These are phyloP conservation scores for Monosporozyma unispora DNA, from an alignment of 805 yeast genomes.

Conservation along the genomic window DNA sequence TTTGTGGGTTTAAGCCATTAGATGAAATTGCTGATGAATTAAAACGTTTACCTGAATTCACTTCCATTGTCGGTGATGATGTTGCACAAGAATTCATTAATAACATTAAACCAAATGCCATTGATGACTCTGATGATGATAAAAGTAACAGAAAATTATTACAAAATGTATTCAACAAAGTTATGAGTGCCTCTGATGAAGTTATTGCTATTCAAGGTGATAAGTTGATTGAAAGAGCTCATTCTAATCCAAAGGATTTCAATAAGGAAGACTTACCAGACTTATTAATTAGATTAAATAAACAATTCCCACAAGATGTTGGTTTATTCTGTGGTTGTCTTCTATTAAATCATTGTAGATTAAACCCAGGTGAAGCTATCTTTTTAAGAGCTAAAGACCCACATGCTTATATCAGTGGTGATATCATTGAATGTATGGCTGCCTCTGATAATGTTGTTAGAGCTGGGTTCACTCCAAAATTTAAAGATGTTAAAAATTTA, in stretches of 20 bases:
- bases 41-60: slow-evolving; percentile 67
- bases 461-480: slow-evolving; percentile 99
- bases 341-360: slow-evolving; percentile 76
- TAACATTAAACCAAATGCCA: slow-evolving; percentile 38
- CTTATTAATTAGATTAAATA: slow-evolving; percentile 65
- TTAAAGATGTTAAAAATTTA: slow-evolving; percentile 86
- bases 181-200: slow-evolving; percentile 76
- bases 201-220: slow-evolving; percentile 47
- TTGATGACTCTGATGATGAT: slow-evolving; percentile 45
- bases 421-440: slow-evolving; percentile 99
- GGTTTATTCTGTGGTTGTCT: slow-evolving; percentile 95
- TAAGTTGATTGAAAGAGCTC: slow-evolving; percentile 58
- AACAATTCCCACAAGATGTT: slow-evolving; percentile 86
- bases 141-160: slow-evolving; percentile 51
- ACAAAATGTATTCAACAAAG: slow-evolving; percentile 65
- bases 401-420: slow-evolving; percentile 95
- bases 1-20: slow-evolving; percentile 95
- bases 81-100: slow-evolving; percentile 44
- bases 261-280: slow-evolving; percentile 48
- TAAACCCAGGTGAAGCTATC: slow-evolving; percentile 90
- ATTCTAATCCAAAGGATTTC: slow-evolving; percentile 49
- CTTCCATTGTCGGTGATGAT: slow-evolving; percentile 57
- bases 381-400: slow-evolving; percentile 95
- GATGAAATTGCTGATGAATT: slow-evolving; percentile 63
- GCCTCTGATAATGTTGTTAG: slow-evolving; percentile 97